A percentile compares a stretch with the other conserved stretches of the same genome.
phyloP scores from a whole-genome alignment of 306 rosid genomes.

The Myrica gale region DNA sequence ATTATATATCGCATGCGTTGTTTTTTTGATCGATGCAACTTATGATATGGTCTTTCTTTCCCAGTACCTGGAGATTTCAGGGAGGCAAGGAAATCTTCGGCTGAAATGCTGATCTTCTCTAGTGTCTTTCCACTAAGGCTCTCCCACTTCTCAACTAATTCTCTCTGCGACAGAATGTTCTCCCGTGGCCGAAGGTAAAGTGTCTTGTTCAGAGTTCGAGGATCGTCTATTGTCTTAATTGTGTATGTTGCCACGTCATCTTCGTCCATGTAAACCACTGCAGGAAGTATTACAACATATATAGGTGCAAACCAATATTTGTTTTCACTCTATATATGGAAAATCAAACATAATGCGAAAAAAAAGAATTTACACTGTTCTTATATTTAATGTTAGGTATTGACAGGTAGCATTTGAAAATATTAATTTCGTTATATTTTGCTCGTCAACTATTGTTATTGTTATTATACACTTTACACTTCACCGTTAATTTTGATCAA shows the following conservation, averaged over 20 bases:
- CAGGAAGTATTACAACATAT: not conserved
- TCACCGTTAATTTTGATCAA: too few species aligned
- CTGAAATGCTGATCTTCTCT: constrained; percentile 43
- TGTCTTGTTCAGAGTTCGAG: constrained; percentile 76
- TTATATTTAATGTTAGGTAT: too few species aligned
- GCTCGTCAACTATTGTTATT: too few species aligned
- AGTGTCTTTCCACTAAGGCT: constrained; percentile 48
- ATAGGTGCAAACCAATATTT: not conserved
- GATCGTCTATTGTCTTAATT: constrained; percentile 72
- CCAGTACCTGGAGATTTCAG: constrained; percentile 49
- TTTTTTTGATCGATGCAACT: too few species aligned
- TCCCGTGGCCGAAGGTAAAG: constrained; percentile 69
- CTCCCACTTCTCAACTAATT: constrained; percentile 73
- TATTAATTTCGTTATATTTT: too few species aligned
- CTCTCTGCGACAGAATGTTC: constrained; percentile 63
- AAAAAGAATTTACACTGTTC: too few species aligned
- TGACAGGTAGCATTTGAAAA: too few species aligned
- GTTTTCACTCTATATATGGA: too few species aligned
- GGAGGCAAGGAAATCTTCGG: constrained; percentile 54
- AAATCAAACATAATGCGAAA: too few species aligned
- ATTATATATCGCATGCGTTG: not conserved
- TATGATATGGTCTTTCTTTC: not conserved
- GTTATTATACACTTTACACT: too few species aligned
- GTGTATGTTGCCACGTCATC: constrained; percentile 71
- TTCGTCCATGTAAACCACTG: constrained; percentile 61